phyloP scores from a whole-genome alignment of 805 yeast species.

The Wickerhamomyces queroliae region DNA sequence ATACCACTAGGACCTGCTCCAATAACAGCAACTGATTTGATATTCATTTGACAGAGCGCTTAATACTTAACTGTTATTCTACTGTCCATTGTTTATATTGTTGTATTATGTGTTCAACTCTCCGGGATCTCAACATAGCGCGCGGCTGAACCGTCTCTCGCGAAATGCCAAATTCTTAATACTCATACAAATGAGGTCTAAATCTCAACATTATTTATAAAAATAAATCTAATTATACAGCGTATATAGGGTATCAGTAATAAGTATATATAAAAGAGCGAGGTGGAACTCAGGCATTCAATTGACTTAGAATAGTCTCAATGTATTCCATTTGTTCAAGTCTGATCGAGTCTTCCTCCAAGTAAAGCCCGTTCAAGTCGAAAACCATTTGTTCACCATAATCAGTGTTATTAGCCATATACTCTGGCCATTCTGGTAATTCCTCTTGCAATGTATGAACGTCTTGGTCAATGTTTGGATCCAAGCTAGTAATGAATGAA shows the following conservation, averaged over 20 bases:
- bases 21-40: conserved; percentile 30
- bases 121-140: too few species aligned
- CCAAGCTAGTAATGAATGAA: background rate
- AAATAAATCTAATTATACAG: too few species aligned
- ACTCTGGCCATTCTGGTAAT: background rate
- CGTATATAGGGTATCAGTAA: too few species aligned
- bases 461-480: background rate
- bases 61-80: background rate
- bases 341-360: background rate
- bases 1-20: conserved; percentile 47
- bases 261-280: too few species aligned
- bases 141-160: too few species aligned
- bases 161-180: too few species aligned
- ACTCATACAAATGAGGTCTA: too few species aligned
- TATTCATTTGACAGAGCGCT: background rate
- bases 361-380: background rate
- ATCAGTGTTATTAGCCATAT: background rate
- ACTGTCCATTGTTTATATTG: too few species aligned
- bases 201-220: too few species aligned
- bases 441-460: background rate
- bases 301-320: background rate
- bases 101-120: too few species aligned
- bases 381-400: background rate
- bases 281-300: too few species aligned
- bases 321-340: background rate